phyloP scores from a whole-genome alignment of 805 yeast species.

The Ogataea trehalophila region DNA sequence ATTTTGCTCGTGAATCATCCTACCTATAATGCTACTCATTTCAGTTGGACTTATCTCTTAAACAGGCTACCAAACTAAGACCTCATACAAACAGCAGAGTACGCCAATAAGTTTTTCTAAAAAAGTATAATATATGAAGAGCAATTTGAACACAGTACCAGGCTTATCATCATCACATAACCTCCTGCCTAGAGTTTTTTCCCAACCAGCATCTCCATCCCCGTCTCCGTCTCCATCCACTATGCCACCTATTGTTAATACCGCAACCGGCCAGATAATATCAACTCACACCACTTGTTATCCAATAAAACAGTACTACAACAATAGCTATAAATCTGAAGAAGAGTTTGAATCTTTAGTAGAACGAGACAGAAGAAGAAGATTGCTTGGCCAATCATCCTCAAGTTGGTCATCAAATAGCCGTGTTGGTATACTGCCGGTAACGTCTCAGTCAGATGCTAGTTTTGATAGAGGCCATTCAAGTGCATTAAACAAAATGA shows the following conservation, averaged over 20 bases:
- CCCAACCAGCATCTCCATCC: not conserved
- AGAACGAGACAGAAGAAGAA: not conserved
- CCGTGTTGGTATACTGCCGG: not conserved
- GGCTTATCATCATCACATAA: not conserved
- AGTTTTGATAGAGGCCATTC: not conserved
- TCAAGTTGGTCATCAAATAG: not conserved
- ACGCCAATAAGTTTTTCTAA: not conserved
- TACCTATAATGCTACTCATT: no score
- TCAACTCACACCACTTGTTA: not conserved
- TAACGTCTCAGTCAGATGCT: not conserved
- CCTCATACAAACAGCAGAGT: no score
- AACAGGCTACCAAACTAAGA: not conserved
- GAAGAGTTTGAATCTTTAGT: slow-evolving; percentile 3
- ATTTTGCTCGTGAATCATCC: no score
- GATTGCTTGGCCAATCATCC: not conserved
- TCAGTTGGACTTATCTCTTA: not conserved
- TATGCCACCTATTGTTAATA: not conserved
- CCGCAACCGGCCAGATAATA: not conserved
- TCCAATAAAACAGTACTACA: not conserved
- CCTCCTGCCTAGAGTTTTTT: not conserved
- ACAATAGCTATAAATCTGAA: slow-evolving; percentile 2
- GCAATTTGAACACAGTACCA: not conserved
- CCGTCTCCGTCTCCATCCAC: not conserved
- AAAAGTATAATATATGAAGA: not conserved
- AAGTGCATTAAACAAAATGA: not conserved